Base-by-base conservation (phyloP, 768 basidiomycete genomes). In the Tulasnella sp. region DNA sequence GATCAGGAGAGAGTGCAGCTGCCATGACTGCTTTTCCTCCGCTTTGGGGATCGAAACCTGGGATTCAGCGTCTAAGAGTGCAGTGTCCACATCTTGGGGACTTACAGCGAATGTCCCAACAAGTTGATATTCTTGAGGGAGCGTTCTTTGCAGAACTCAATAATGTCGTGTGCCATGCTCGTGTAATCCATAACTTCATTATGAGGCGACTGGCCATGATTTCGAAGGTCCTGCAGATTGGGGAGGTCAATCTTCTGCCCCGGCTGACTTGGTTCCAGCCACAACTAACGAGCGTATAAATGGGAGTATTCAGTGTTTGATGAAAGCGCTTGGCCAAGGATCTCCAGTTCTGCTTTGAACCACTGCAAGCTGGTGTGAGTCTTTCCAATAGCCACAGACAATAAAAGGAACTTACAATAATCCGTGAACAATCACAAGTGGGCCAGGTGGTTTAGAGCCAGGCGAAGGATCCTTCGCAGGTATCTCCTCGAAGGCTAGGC, bases 61-160 rank as follows among this genome's bases (percentile, higher is more conserved):
- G 19, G 34, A 27, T 48, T 56, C 58, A 62, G n/a, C 19, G 3
- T 62, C 58, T 24, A 16, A n/a, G 31, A 68, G 73, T 16, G 5
- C 46, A 19, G 5, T 6, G 73, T 38, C 34, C 14, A 21, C 9
- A 56, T 21, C 3, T 19, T 40, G 62, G 48, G 31, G 73, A 86
- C 92, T 77, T 82, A 95, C 96, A 97, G 96, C 2, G 95, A 97
- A 84, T 97, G 96, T 0, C 96, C 96, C 4, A 97, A 86, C 5
- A 98, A 87, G 2, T 93, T 90, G 24, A 96, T 88, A 24, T 92
- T 86, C 2, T 86, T 86, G 56, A 94, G 84, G 0, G 76, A 46
- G 9, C 81, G 39, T 14, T 27, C 36, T 21, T 73, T n/a, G 16
- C 93, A 88, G 83, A 96, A 95, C 71, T 89, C 86, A 1, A 91